phyloP scores from a whole-genome alignment of 805 yeast species.

The Tetrapisispora arboricola region DNA sequence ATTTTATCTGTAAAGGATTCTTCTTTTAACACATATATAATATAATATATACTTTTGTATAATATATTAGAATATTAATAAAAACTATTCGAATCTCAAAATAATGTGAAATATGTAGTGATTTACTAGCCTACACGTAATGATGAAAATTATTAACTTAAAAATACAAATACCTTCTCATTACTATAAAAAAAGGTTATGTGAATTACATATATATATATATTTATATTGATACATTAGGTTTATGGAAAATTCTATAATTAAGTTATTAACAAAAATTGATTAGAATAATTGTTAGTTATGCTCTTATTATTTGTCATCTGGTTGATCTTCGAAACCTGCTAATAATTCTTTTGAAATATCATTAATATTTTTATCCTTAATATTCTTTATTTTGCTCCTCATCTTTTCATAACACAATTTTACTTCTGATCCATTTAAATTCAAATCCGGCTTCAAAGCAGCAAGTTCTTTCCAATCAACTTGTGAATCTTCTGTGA shows the following conservation, averaged over 20 bases:
- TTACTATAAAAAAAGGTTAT: not conserved
- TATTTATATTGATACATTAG: conserved; percentile 2
- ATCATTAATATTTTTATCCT: conserved; percentile 31
- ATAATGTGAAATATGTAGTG: too few species aligned
- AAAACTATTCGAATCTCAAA: conserved; percentile 5
- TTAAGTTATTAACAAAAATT: not conserved
- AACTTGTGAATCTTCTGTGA: conserved; percentile 33
- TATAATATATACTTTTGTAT: conserved; percentile 18
- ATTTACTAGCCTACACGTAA: too few species aligned
- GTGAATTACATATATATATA: not conserved
- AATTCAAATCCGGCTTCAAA: conserved; percentile 34
- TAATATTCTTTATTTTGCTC: conserved; percentile 38
- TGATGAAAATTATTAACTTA: too few species aligned
- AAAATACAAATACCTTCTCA: conserved; percentile 2
- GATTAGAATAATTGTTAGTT: not conserved
- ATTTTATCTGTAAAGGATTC: conserved; percentile 2
- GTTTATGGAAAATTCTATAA: not conserved
- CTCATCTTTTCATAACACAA: conserved; percentile 54
- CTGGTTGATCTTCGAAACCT: not conserved
- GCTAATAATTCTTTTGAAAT: conserved; percentile 24
- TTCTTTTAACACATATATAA: conserved; percentile 8
- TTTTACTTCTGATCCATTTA: conserved; percentile 55
- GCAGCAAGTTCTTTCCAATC: conserved; percentile 49
- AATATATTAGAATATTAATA: conserved; percentile 16
- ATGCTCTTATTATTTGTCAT: not conserved